Base-by-base conservation (phyloP, 1,139 yeast genomes). In the Zygosaccharomyces sapae region DNA sequence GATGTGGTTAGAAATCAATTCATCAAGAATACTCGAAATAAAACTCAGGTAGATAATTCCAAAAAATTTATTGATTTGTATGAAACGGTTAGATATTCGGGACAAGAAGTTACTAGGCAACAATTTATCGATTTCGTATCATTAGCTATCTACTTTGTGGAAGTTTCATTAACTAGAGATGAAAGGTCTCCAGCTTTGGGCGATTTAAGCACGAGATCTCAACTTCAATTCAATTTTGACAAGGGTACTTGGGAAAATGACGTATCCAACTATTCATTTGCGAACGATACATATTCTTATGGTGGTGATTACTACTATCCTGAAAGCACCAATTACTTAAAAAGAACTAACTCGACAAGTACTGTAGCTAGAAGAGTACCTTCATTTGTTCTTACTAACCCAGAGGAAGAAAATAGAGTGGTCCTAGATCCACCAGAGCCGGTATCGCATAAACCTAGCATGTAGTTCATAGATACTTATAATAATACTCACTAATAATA, bases 1-100 rank as follows among this genome's bases (percentile, higher is more conserved):
- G 64, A 59, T 42, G 44, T 58, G 7, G 48, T 63, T 5, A 47
- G 45, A 29, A 44, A 51, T 13, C 55, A 57, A 33, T 63, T 57
- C 36, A 53, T 56, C 34, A 38, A 45, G 3, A 50, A 53, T 9
- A 50, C 49, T 22, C 46, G 48, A 1, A 49, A 55, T 30, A 42
- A 44, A 9, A 18, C 33, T n/a, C 48, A 55, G 22, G 44, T 57
- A 33, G 54, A 57, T 29, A 65, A 68, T 40, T 62, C 65, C 27
- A 54, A 58, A 29, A 61, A 64, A 38, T 77, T 83, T 53, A 68
- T 83, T 8, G 70, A 68, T 1, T 65, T 79, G n/a, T 89, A 88
- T 66, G 96, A 89, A 55, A 71, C 71, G 43, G 73, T 84, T 33
- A 71, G 89, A 51, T 90, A 81, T 63, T 79, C 94, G 1, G 85